phyloP scores from a whole-genome alignment of 108 stramenopile species.

The Craspedostauros australis region DNA sequence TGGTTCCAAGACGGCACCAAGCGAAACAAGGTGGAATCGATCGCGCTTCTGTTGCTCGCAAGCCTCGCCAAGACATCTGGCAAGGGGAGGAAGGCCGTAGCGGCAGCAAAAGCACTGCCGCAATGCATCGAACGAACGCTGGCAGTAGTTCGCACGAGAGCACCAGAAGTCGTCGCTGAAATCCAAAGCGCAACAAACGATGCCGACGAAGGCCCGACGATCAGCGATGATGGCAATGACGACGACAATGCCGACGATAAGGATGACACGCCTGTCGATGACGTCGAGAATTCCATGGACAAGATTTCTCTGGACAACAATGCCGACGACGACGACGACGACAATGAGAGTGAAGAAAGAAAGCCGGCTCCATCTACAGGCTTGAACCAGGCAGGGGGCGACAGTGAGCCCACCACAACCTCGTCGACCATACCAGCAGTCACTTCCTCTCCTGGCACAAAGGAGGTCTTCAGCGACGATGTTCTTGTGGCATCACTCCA shows the following conservation, averaged over 20 bases:
- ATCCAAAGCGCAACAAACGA: background rate
- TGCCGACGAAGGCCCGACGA: background rate
- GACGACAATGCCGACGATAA: constrained; percentile 2
- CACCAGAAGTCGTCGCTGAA: background rate
- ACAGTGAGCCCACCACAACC: constrained; percentile 5
- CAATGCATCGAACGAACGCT: constrained; percentile 23
- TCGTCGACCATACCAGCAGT: constrained; percentile 5
- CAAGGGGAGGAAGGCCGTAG: constrained; percentile 35
- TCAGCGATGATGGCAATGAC: background rate
- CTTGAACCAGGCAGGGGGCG: background rate
- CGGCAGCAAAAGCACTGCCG: constrained; percentile 11
- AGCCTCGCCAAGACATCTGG: constrained; percentile 24
- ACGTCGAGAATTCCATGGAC: background rate
- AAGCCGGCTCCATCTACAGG: background rate
- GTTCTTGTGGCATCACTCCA: constrained; percentile 16
- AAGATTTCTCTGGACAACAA: background rate
- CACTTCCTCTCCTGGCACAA: constrained; percentile 15
- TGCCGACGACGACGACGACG: constrained; percentile 11
- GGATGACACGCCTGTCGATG: constrained; percentile 4
- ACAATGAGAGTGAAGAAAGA: background rate
- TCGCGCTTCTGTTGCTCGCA: constrained; percentile 30
- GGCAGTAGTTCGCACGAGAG: too few species aligned
- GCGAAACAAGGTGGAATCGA: constrained; percentile 17
- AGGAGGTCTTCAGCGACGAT: too few species aligned
- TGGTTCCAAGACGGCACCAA: constrained; percentile 18